phyloP scores from a whole-genome alignment of 345 rosid genomes.

The Nasturtium officinale region DNA sequence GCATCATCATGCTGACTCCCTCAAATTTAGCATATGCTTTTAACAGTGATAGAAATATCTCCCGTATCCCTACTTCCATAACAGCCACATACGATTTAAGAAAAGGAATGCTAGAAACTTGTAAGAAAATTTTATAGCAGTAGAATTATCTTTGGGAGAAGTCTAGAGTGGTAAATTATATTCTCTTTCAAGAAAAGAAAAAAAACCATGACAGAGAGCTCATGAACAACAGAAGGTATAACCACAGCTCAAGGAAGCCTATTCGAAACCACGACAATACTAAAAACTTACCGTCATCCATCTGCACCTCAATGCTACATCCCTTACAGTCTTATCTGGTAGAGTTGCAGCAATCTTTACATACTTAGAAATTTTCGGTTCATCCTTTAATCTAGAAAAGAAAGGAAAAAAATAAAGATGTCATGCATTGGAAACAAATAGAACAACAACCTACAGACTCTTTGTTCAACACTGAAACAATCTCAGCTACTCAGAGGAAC shows the following conservation, averaged over 20 bases:
- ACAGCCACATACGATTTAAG: constrained; percentile 35
- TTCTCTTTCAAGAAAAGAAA: constrained; percentile 25
- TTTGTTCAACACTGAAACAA: neutral
- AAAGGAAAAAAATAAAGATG: neutral
- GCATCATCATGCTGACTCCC: constrained; percentile 33
- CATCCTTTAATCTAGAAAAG: constrained; percentile 61
- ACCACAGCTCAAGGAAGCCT: constrained; percentile 6
- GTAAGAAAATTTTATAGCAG: constrained; percentile 18
- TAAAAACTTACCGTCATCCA: constrained; percentile 52
- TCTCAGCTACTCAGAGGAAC: constrained; percentile 4
- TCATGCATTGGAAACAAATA: constrained; percentile 4
- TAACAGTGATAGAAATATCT: constrained; percentile 29
- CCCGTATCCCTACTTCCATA: constrained; percentile 9
- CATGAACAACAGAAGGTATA: constrained; percentile 15
- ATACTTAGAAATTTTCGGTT: constrained; percentile 79
- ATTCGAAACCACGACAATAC: constrained; percentile 11
- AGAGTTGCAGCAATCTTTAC: constrained; percentile 82
- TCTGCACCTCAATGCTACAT: constrained; percentile 97
- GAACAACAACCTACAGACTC: constrained; percentile 7
- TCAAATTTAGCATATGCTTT: constrained; percentile 34
- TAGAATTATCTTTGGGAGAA: neutral
- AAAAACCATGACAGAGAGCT: neutral
- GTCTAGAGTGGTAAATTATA: constrained; percentile 15
- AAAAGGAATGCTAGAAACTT: constrained; percentile 22
- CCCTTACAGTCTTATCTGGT: constrained; percentile 89